Evolutionary conservation across 805 yeast species (phyloP), one percentile per base, ranked within the genome.

Genomic region (Yamadazyma paraphyllophila): DNA sequence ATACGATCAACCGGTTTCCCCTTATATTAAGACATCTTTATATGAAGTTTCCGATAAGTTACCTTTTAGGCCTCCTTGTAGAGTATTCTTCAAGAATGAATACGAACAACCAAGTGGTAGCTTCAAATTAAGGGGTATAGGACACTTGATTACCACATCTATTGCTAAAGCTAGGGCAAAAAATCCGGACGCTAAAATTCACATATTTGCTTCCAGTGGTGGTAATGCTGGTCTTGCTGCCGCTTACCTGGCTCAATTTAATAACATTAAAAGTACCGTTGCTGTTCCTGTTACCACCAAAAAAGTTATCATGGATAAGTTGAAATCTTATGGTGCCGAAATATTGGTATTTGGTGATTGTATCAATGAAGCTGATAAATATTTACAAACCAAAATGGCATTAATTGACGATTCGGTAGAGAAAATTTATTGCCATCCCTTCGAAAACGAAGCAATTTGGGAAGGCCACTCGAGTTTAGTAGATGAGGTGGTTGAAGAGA

Each of bases 41-140:
- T 62, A 66, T 1, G 76, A 68, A 43, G 69, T 71, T 43, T 58
- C 71, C n/a, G 15, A 61, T 36, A 25, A 53, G 43, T 46, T 71
- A 55, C 65, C 67, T 4, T 33, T 54, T 42, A 48, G 49, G 50
- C 58, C 74, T 49, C 71, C 72, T 36, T 75, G 79, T 50, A 63
- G 69, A 12, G 59, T 78, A 1, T 63, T 69, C 34, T 62, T 78
- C 43, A 80, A 80, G 50, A 72, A 74, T 49, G 84, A 80, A 53
- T 69, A 66, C 40, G 71, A 74, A 34, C 84, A 80, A 54, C 83
- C 84, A 7, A 71, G 81, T 7, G 83, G 83, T 1, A 74, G 80
- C 46, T 80, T 80, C 62, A 80, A 80, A 57, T 63, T 79, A 27
- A 64, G 84, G 50, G 84, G 84, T 0, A 69, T 80, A 24, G 81